Evolutionary conservation across 2,329 filamentous ascomycete genomes (phyloP), one percentile per base, ranked within the genome.

Genomic region (Ceratocystis ficicola): DNA sequence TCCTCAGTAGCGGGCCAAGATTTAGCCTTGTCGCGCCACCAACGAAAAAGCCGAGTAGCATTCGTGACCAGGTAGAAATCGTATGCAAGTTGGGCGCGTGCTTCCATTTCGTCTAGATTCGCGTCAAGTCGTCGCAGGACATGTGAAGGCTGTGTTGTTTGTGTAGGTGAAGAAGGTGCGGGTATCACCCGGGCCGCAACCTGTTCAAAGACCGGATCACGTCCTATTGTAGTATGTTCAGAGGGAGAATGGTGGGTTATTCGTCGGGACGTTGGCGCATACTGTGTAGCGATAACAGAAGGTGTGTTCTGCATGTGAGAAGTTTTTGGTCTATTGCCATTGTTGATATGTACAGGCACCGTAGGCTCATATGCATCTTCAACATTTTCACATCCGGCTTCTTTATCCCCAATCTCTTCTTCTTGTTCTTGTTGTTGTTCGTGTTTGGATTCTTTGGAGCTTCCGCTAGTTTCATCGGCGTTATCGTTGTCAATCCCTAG

Each of bases 101-200:
- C 66, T 50, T 68, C 66, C 66, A 68, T 68, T 61, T 68, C 66
- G 17, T 64, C 64, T 25, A 65, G 36, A 36, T 68, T 52, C 7
- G 50, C 66, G 10, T 68, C 60, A 1, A 60, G 32, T 48, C 66
- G 59, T 10, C 60, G 63, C 12, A 68, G 30, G 32, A 68, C 60
- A n/a, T 68, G 66, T n/a, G 66, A 68, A 3, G 66, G 66, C 7
- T 68, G 66, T 15, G 64, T 68, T 32, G 66, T 68, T 30, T 68
- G 66, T 30, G 50, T 65, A 7, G 66, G 66, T 2, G 66, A 68
- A 2, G 50, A 17, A n/a, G 66, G 63, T 22, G 44, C 41, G 1
- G 64, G 61, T 44, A 41, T 12, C 12, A 68, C 60, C 25, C 44
- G 63, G 12, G 55, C 44, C 3, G 66, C 64, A n/a, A 62, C 48